Percentiles rank a stretch among this genome's conserved stretches.
Conservation (phyloP, 306 rosid species). For the Medicago truncatula region DNA sequence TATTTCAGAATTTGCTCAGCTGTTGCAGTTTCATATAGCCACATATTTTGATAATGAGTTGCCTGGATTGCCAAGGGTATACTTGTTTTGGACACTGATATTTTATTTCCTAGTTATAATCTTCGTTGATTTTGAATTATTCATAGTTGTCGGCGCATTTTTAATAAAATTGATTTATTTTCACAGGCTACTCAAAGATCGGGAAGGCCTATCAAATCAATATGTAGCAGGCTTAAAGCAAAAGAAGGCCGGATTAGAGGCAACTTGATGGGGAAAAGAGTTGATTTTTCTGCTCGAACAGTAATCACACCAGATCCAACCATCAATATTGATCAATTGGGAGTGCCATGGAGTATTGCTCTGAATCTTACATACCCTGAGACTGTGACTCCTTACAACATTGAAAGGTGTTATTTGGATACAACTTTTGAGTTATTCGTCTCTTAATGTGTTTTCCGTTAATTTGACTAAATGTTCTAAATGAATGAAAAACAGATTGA, state of each 20-base stretch:
- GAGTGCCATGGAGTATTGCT: slow-evolving; percentile 99
- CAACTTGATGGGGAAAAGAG: slow-evolving; percentile 97
- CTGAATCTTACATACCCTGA: slow-evolving; percentile 96
- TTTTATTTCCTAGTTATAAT: slow-evolving; percentile 13
- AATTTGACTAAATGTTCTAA: slow-evolving; percentile 8
- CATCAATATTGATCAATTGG: slow-evolving; percentile 90
- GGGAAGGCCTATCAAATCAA: slow-evolving; percentile 96
- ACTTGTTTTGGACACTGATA: slow-evolving; percentile 38
- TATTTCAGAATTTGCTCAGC: slow-evolving; percentile 94
- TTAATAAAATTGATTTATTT: slow-evolving; percentile 16
- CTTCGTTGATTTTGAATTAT: background rate
- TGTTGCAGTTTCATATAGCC: slow-evolving; percentile 95
- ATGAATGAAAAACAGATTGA: slow-evolving; percentile 60
- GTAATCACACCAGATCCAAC: slow-evolving; percentile 98
- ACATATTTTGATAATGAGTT: slow-evolving; percentile 95
- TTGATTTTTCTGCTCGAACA: slow-evolving; percentile 98
- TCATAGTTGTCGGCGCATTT: slow-evolving; percentile 3
- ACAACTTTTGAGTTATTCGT: slow-evolving; percentile 26
- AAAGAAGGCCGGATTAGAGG: slow-evolving; percentile 99
- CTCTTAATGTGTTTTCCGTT: background rate
- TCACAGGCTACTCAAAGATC: slow-evolving; percentile 96
- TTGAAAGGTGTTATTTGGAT: slow-evolving; percentile 67
- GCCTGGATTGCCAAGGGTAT: slow-evolving; percentile 98
- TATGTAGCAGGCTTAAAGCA: slow-evolving; percentile 98
- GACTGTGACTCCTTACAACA: slow-evolving; percentile 98